phyloP scores from a whole-genome alignment of 352 stramenopile species.

The Plasmopara muralis region DNA sequence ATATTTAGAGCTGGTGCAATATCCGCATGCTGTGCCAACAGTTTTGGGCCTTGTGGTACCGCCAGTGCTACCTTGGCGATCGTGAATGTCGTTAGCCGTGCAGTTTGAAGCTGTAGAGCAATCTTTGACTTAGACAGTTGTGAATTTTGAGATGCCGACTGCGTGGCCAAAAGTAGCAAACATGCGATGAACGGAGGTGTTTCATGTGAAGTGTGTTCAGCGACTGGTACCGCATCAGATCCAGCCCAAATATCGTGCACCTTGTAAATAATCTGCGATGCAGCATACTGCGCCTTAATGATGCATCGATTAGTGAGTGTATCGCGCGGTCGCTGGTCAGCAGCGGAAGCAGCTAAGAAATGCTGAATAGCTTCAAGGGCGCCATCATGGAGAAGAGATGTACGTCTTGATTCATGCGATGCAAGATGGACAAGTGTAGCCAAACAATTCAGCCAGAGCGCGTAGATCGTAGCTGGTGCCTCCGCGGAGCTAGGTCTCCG shows the following conservation, averaged over 20 bases:
- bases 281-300: constrained; percentile 47
- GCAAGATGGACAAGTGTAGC: too few species aligned
- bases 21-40: constrained; percentile 42
- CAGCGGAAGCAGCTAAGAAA: too few species aligned
- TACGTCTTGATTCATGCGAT: too few species aligned
- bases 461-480: too few species aligned
- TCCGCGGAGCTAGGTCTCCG: too few species aligned
- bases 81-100: constrained; percentile 51
- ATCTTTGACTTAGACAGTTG: constrained; percentile 37
- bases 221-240: constrained; percentile 5
- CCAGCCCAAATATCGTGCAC: constrained; percentile 46
- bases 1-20: constrained; percentile 65
- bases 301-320: constrained; percentile 19
- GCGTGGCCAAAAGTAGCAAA: constrained; percentile 51
- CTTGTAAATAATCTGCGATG: constrained; percentile 51
- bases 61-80: constrained; percentile 51
- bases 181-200: constrained; percentile 49
- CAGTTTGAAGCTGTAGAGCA: constrained; percentile 45
- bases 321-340: constrained; percentile 28
- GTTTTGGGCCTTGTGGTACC: constrained; percentile 31
- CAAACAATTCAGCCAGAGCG: too few species aligned
- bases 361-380: too few species aligned
- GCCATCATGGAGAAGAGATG: too few species aligned
- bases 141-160: constrained; percentile 50
- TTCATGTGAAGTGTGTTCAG: constrained; percentile 16